Percentiles rank a stretch among this genome's conserved stretches.
Evolutionary conservation across 257 asterid genomes (phyloP).

Genomic region (Cruciata laevipes): DNA sequence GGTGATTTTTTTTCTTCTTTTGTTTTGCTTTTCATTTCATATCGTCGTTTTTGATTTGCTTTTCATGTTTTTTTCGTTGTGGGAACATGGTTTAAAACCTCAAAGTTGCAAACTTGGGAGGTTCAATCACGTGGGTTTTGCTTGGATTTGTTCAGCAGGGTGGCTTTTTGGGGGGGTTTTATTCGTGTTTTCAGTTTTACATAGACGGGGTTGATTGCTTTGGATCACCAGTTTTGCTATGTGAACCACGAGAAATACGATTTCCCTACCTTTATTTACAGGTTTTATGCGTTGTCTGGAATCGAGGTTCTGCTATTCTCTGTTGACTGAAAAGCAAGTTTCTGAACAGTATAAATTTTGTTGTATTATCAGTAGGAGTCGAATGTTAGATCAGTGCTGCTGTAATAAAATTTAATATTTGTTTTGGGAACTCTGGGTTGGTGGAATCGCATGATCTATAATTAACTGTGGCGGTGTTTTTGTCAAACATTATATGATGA

Average conservation of each 20-base stretch:
- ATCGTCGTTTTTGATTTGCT: constrained; percentile 11
- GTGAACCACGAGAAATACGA: background rate
- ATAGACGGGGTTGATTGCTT: background rate
- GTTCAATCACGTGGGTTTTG: constrained; percentile 5
- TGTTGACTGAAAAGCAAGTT: background rate
- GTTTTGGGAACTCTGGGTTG: background rate
- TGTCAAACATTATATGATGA: background rate
- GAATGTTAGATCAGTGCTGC: background rate
- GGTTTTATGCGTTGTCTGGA: background rate
- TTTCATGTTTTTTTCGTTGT: background rate
- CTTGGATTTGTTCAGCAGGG: constrained; percentile 5
- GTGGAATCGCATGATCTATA: background rate
- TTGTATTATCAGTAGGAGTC: background rate
- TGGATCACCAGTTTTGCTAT: constrained; percentile 1
- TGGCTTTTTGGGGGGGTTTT: background rate
- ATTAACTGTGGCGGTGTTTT: background rate
- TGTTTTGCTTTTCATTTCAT: background rate
- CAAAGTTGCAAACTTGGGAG: constrained; percentile 11
- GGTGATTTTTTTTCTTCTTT: constrained; percentile 37
- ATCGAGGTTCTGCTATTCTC: background rate
- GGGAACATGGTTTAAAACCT: background rate
- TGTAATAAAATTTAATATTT: background rate
- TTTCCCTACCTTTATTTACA: background rate
- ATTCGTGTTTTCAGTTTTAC: background rate
- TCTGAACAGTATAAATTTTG: background rate